Evolutionary conservation across 2,329 filamentous ascomycete species (phyloP), one percentile per base, ranked within the genome.

Genomic region (Calycina marina): DNA sequence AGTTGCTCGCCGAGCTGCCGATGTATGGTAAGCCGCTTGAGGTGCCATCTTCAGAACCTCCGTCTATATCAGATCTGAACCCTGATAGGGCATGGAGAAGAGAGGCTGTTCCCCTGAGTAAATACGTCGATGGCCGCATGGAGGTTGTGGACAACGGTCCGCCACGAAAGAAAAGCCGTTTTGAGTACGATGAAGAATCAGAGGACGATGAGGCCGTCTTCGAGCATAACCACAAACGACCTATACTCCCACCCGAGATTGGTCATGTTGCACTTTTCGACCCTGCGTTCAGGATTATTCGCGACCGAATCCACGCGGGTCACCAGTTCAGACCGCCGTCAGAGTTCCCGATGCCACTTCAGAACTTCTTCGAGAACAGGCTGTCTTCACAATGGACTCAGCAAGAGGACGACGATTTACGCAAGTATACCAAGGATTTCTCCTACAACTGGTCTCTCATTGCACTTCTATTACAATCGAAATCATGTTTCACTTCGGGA

Each of bases 391-490:
- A 94, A 49, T 98, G 90, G 90, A 83, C 84, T 0, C 69, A 73
- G 50, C 65, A 77, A 3, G 90, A 98, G 52, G 90, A 98, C 44
- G 86, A 96, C 46, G 84, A 93, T 54, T 63, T 98, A 5, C 77
- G 82, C 33, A 69, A 67, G 28, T 65, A 93, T 25, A 90, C 94
- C 12, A 80, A 84, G 45, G 84, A 96, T 41, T 93, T 90, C 50
- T 84, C 84, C 0, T 96, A 94, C 61, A 98, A 98, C 48, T 98
- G 90, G 90, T 92, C 85, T 3, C 64, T 98, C 4, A 93, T 96
- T 33, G 82, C 86, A 1, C 81, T 72, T 45, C 77, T 88, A 38
- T 61, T 96, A 32, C 68, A 73, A 2, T 68, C 78, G 11, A 73
- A 72, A 32, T 92, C 84, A 0, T 54, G 75, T 10, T 92, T 84